These are phyloP conservation scores for Fusarium buxicola DNA, from an alignment of 2,329 filamentous ascomycete species.

Conservation along the genomic window DNA sequence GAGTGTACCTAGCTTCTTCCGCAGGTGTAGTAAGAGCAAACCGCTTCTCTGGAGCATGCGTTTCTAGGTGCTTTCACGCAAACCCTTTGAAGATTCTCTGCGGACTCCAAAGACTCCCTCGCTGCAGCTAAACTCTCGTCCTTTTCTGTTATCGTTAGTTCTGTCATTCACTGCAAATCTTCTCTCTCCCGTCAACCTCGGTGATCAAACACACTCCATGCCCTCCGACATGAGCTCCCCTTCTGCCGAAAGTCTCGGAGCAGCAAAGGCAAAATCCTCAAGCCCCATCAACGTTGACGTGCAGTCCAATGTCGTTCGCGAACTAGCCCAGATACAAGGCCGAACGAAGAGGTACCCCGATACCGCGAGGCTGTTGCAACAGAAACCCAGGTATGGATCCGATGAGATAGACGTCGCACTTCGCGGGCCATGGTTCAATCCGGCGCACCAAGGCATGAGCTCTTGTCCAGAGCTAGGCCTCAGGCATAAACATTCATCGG, in stretches of 20 bases:
- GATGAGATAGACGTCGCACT: slow-evolving; percentile 15
- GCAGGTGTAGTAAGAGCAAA: neutral
- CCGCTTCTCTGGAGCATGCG: neutral
- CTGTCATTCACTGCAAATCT: neutral
- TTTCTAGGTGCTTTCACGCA: neutral
- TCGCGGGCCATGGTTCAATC: slow-evolving; percentile 12
- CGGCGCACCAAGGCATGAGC: slow-evolving; percentile 19
- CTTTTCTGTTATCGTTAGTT: neutral
- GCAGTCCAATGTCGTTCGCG: slow-evolving; percentile 5
- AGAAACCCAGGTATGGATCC: slow-evolving; percentile 12
- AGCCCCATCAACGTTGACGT: neutral
- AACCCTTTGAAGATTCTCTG: neutral
- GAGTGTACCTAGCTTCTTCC: neutral
- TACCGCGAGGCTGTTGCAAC: slow-evolving; percentile 1
- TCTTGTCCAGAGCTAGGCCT: slow-evolving; percentile 33
- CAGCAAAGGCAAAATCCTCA: neutral
- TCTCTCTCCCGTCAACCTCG: neutral
- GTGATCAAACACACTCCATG: slow-evolving; percentile 1
- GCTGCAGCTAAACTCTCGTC: neutral
- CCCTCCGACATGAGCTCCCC: slow-evolving; percentile 17
- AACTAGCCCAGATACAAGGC: neutral
- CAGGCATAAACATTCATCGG: slow-evolving; percentile 3
- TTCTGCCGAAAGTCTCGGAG: neutral
- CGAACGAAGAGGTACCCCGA: slow-evolving; percentile 6
- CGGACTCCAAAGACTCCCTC: neutral